A percentile compares a stretch with the other conserved stretches of the same genome.
These are phyloP conservation scores for Mortierella sp. DNA, from an alignment of 371 early-diverging fungal genomes.

Conservation along the genomic window DNA sequence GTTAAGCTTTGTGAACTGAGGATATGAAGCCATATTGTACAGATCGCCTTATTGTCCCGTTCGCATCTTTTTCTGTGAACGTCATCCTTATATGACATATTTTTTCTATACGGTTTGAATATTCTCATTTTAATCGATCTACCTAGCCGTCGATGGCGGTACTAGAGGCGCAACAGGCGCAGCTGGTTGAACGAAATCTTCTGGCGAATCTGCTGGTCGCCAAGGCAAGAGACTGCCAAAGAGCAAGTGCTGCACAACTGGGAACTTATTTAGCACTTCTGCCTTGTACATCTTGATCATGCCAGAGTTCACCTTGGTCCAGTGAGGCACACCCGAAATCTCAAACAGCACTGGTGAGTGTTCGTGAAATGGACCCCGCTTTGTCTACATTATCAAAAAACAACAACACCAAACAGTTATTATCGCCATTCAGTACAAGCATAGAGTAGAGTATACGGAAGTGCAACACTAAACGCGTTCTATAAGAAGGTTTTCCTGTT, in stretches of 20 bases:
- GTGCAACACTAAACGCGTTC: neutral
- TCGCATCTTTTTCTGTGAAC: too few species aligned
- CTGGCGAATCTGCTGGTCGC: slow-evolving; percentile 41
- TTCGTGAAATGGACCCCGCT: slow-evolving; percentile 76
- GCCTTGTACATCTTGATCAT: slow-evolving; percentile 97
- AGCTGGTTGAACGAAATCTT: neutral
- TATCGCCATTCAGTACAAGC: neutral
- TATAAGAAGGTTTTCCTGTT: slow-evolving; percentile 7
- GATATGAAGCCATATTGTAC: too few species aligned
- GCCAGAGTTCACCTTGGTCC: slow-evolving; percentile 95
- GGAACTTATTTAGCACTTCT: slow-evolving; percentile 95
- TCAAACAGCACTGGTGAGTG: slow-evolving; percentile 97
- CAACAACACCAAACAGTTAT: neutral
- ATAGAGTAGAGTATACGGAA: neutral
- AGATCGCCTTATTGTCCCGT: too few species aligned
- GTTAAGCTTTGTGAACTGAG: too few species aligned
- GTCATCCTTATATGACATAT: neutral
- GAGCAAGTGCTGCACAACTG: slow-evolving; percentile 97
- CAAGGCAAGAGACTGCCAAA: slow-evolving; percentile 84
- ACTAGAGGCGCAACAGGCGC: neutral
- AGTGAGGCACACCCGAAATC: slow-evolving; percentile 87
- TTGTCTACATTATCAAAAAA: slow-evolving; percentile 59
- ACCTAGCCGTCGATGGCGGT: neutral
- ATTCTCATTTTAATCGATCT: neutral
- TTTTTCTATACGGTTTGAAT: neutral